Conservation (phyloP, 257 asterid species). For the Paraleonurus japonicus region DNA sequence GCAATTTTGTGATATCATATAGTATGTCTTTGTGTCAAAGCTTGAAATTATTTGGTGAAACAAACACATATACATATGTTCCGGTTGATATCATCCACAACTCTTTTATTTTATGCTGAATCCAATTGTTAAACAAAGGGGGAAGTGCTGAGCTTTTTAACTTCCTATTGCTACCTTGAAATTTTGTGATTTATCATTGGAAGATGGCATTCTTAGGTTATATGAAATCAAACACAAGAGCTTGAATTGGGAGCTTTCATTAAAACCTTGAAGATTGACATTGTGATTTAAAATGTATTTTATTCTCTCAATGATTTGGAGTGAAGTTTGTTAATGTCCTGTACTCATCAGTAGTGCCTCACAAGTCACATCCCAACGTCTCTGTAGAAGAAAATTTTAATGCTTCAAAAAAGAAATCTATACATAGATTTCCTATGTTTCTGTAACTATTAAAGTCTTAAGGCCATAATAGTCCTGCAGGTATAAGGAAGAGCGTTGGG, state of each 20-base stretch:
- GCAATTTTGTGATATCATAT: background rate
- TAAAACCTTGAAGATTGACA: background rate
- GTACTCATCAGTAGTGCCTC: background rate
- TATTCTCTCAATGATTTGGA: background rate
- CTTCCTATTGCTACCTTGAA: background rate
- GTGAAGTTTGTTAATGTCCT: background rate
- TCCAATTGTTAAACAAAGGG: background rate
- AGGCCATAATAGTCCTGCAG: constrained; percentile 52
- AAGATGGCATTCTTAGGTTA: background rate
- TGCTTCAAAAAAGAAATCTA: background rate
- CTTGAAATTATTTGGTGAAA: background rate
- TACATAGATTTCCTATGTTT: background rate
- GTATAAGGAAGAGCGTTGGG: constrained; percentile 89
- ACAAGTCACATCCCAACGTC: background rate
- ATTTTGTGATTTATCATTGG: background rate
- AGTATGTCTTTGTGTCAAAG: background rate
- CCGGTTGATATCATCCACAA: background rate
- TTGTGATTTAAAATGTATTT: background rate
- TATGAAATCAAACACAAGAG: background rate
- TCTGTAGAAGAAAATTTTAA: background rate
- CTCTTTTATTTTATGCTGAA: background rate
- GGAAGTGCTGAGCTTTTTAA: background rate
- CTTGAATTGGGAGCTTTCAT: background rate
- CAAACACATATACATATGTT: background rate
- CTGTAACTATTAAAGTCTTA: constrained; percentile 19